These are phyloP conservation scores for Pythium apleroticum DNA, from an alignment of 352 stramenopile species.

Conservation along the genomic window DNA sequence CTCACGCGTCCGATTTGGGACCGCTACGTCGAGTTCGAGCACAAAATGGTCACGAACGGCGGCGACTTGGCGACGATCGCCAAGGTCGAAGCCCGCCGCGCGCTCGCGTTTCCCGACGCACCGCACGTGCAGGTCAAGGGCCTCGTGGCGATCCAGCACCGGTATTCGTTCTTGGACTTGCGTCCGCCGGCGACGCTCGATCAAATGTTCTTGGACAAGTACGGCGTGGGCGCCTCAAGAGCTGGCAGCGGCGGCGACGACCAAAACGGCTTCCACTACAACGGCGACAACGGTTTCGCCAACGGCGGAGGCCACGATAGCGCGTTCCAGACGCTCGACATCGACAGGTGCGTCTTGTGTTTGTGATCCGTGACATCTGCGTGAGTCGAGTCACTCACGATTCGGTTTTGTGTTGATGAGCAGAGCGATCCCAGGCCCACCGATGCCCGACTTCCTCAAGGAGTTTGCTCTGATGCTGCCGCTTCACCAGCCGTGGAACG, in stretches of 20 bases:
- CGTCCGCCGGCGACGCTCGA: conserved; percentile 56
- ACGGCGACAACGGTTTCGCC: conserved; percentile 19
- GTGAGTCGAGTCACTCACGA: neutral
- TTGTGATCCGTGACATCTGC: neutral
- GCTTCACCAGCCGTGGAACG: conserved; percentile 82
- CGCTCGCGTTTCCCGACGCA: conserved; percentile 73
- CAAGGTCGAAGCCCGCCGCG: conserved; percentile 78
- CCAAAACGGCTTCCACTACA: conserved; percentile 16
- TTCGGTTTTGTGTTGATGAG: neutral
- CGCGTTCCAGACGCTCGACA: conserved; percentile 15
- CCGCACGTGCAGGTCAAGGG: conserved; percentile 83
- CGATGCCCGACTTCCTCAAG: conserved; percentile 84
- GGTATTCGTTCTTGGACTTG: conserved; percentile 82
- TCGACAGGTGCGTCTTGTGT: neutral
- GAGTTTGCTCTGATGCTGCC: conserved; percentile 82
- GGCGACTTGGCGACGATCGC: conserved; percentile 81
- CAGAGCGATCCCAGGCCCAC: conserved; percentile 71
- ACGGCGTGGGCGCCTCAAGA: conserved; percentile 40
- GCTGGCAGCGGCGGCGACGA: conserved; percentile 5
- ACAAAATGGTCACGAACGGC: conserved; percentile 83
- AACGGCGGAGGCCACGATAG: neutral
- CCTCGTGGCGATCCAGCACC: conserved; percentile 71
- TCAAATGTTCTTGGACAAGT: conserved; percentile 82
- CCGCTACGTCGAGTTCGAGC: conserved; percentile 85
- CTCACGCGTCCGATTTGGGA: conserved; percentile 85